phyloP scores from a whole-genome alignment of 2,329 filamentous ascomycete genomes.

The Pseudogymnoascus verrucosus region DNA sequence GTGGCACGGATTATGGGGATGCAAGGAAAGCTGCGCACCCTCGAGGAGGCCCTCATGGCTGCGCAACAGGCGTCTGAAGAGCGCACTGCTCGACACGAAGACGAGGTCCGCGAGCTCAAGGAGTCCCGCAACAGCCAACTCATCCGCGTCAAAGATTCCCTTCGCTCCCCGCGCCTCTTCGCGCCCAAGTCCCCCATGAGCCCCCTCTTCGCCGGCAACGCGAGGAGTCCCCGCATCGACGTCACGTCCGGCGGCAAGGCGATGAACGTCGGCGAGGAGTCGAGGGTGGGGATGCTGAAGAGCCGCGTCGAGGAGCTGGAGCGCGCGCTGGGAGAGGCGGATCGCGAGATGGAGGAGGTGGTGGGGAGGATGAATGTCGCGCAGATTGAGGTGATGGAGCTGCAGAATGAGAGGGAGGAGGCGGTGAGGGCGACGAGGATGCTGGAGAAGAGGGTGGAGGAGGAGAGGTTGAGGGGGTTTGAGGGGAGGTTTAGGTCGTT shows the following conservation, averaged over 20 bases:
- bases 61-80: slow-evolving; percentile 86
- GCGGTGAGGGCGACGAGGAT: slow-evolving; percentile 63
- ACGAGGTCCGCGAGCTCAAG: slow-evolving; percentile 67
- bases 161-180: slow-evolving; percentile 40
- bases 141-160: slow-evolving; percentile 57
- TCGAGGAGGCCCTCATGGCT: slow-evolving; percentile 76
- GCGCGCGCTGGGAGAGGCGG: slow-evolving; percentile 65
- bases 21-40: slow-evolving; percentile 67
- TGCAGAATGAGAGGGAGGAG: slow-evolving; percentile 68
- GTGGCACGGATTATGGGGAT: slow-evolving; percentile 75
- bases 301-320: slow-evolving; percentile 78
- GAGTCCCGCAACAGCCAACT: slow-evolving; percentile 73
- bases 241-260: slow-evolving; percentile 43
- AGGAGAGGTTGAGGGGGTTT: slow-evolving; percentile 24
- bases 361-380: slow-evolving; percentile 74
- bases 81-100: slow-evolving; percentile 73
- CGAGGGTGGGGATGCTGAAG: slow-evolving; percentile 68
- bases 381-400: slow-evolving; percentile 73
- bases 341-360: slow-evolving; percentile 76
- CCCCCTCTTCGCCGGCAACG: slow-evolving; percentile 48
- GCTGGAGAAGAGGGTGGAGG: slow-evolving; percentile 59
- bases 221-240: slow-evolving; percentile 47
- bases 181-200: slow-evolving; percentile 54
- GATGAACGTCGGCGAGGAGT: slow-evolving; percentile 59
- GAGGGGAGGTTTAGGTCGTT: slow-evolving; percentile 22